Conservation (phyloP, 75 land plant genomes). For the Sequoiadendron giganteum region DNA sequence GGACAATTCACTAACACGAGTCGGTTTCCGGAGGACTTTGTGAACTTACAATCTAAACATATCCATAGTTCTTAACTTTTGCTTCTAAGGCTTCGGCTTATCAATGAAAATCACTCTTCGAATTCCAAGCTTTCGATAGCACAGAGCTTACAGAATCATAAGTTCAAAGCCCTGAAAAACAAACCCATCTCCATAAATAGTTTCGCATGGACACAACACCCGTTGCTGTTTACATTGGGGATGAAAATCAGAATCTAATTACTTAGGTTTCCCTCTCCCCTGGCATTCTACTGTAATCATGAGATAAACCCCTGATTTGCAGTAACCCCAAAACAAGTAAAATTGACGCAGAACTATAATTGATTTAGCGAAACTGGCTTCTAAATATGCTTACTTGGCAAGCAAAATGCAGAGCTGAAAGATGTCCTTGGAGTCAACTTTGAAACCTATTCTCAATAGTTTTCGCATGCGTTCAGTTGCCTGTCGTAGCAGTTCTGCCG, state of each 20-base stretch:
- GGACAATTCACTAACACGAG: background rate
- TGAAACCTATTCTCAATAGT: background rate
- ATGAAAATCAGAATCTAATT: background rate
- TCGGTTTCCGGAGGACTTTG: background rate
- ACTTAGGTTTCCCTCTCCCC: background rate
- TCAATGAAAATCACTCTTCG: background rate
- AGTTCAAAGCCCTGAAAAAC: background rate
- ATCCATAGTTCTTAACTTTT: background rate
- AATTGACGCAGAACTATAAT: background rate
- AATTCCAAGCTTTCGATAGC: background rate
- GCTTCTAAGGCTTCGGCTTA: background rate
- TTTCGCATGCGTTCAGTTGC: constrained; percentile 1
- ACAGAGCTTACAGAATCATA: background rate
- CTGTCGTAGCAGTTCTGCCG: background rate
- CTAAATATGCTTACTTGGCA: background rate
- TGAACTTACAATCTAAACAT: background rate
- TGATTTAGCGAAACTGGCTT: no score
- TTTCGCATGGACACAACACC: background rate
- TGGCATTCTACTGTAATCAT: background rate
- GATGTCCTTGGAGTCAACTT: background rate
- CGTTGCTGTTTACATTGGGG: background rate
- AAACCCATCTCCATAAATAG: background rate
- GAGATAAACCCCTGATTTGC: background rate
- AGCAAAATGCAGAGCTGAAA: constrained; percentile 6
- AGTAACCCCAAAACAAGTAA: background rate